phyloP scores from a whole-genome alignment of 1,284 basidiomycete genomes.

The Xerocomus nothofagi region DNA sequence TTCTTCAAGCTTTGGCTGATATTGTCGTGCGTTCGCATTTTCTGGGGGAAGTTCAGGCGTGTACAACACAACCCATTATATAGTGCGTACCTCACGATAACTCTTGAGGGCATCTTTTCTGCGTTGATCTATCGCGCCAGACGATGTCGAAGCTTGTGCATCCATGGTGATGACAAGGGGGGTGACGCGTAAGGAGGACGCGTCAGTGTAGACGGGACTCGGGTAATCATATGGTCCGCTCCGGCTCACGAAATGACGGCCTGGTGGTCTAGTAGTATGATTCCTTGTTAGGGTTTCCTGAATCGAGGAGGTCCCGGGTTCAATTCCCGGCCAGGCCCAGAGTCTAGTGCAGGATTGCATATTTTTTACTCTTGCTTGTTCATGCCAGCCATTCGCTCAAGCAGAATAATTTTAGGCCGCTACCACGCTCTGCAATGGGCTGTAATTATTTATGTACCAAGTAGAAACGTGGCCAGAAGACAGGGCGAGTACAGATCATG shows the following conservation, averaged over 20 bases:
- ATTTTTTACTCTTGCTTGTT: conserved; percentile 11
- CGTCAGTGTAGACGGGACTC: conserved; percentile 22
- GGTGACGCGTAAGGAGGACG: conserved; percentile 23
- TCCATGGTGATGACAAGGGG: conserved; percentile 42
- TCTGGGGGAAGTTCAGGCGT: conserved; percentile 51
- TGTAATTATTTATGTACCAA: neutral
- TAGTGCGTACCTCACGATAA: conserved; percentile 58
- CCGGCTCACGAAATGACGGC: conserved; percentile 18
- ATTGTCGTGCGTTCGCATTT: conserved; percentile 86
- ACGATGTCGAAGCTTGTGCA: conserved; percentile 53
- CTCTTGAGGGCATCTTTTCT: conserved; percentile 63
- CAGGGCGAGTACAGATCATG: neutral
- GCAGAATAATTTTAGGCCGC: neutral
- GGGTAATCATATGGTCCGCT: neutral
- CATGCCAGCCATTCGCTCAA: too few relatives aligned
- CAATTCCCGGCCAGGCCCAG: conserved; percentile 84
- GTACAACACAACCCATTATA: neutral
- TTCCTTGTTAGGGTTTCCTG: conserved; percentile 48
- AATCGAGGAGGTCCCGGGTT: conserved; percentile 82
- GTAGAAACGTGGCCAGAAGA: neutral
- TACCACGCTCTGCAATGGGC: neutral
- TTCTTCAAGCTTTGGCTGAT: conserved; percentile 85
- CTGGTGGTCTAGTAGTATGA: conserved; percentile 56
- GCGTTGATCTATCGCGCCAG: conserved; percentile 57
- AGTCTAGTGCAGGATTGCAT: conserved; percentile 5